Conservation (phyloP, 192 early-diverging fungal genomes). For the Funneliformis geosporum region DNA sequence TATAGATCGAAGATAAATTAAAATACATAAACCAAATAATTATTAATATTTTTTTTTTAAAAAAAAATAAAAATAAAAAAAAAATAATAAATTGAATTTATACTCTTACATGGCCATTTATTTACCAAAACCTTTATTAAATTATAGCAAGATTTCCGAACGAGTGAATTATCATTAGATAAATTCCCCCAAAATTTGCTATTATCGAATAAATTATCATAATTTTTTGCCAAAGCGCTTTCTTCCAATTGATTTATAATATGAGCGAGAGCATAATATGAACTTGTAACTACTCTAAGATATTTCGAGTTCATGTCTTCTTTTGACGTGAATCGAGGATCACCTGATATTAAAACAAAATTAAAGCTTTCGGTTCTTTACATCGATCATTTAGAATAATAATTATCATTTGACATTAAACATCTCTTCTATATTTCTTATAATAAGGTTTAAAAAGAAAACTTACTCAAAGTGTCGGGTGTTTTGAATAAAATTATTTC, state of each 20-base stretch:
- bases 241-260: constrained; percentile 33
- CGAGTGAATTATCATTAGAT: constrained; percentile 45
- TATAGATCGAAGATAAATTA: constrained; percentile 31
- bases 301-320: constrained; percentile 79
- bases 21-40: neutral
- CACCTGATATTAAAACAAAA: constrained; percentile 46
- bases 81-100: neutral
- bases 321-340: constrained; percentile 68
- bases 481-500: constrained; percentile 77
- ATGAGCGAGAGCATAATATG: constrained; percentile 57
- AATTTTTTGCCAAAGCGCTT: constrained; percentile 40
- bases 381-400: neutral
- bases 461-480: constrained; percentile 76
- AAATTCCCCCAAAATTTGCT: constrained; percentile 57
- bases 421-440: neutral
- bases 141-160: constrained; percentile 62
- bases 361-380: neutral
- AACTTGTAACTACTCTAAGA: constrained; percentile 63
- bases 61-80: neutral
- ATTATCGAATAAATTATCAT: constrained; percentile 54
- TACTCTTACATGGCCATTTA: constrained; percentile 48
- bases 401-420: neutral
- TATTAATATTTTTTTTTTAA: too few relatives aligned
- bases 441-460: constrained; percentile 11
- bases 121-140: constrained; percentile 54